Evolutionary conservation across 164 flowering plant genomes (phyloP).

Genomic region (Stephania cephalantha): DNA sequence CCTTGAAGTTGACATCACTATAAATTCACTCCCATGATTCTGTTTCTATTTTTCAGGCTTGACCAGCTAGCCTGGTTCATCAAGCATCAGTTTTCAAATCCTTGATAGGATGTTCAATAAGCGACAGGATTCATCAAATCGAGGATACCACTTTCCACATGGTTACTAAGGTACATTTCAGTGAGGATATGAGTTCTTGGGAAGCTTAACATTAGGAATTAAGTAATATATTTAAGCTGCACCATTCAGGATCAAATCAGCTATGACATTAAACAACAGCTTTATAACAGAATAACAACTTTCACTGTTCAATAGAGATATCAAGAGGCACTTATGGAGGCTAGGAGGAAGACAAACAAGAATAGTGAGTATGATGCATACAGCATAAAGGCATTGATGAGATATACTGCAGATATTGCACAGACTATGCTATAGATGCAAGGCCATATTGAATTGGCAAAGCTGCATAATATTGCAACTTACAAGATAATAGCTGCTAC

Average conservation of each 20-base stretch:
- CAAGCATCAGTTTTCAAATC: constrained; percentile 27
- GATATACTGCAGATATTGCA: background rate
- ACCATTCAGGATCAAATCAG: constrained; percentile 20
- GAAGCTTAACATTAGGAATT: constrained; percentile 98
- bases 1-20: constrained; percentile 15
- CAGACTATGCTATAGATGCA: background rate
- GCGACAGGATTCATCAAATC: constrained; percentile 31
- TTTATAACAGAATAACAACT: background rate
- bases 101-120: constrained; percentile 20
- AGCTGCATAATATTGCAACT: background rate
- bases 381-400: background rate
- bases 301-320: background rate
- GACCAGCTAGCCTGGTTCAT: constrained; percentile 16
- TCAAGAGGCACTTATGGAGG: background rate
- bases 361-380: background rate
- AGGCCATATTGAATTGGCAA: background rate
- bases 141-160: constrained; percentile 37
- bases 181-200: constrained; percentile 87
- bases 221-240: constrained; percentile 95
- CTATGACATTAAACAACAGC: background rate
- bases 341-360: background rate
- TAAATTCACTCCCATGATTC: constrained; percentile 14
- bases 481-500: background rate
- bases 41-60: constrained; percentile 12
- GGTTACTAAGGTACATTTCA: constrained; percentile 67